Conservation (phyloP, 495 filamentous ascomycete species). For the Aspergillus sparsus region DNA sequence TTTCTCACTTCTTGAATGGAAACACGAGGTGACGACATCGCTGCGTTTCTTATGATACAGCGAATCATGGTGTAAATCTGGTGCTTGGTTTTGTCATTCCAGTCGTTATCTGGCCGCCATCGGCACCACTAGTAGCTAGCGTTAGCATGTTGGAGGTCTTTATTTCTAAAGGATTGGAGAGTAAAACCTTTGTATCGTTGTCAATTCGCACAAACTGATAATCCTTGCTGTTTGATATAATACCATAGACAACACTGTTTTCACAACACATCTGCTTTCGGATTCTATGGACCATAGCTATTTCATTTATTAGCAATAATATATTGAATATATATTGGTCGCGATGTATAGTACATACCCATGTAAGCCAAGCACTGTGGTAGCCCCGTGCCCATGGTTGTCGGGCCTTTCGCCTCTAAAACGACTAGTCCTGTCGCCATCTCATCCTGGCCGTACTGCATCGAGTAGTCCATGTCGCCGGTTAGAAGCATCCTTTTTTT, state of each 20-base stretch:
- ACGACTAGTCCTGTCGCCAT: neutral
- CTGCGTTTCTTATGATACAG: neutral
- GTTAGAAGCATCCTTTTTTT: neutral
- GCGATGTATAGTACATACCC: neutral
- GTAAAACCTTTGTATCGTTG: slow-evolving; percentile 1
- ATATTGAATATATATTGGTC: neutral
- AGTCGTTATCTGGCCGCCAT: neutral
- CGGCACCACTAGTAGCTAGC: neutral
- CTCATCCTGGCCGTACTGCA: neutral
- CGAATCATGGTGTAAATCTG: neutral
- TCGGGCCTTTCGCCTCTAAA: neutral
- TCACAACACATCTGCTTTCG: neutral
- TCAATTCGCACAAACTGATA: neutral
- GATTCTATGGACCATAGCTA: slow-evolving; percentile 1
- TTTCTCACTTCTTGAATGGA: neutral
- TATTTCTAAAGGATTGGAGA: no score
- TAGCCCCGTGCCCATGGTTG: neutral
- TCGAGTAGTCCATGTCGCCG: neutral
- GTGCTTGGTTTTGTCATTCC: neutral
- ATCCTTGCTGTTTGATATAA: neutral
- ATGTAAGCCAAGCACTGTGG: slow-evolving; percentile 1
- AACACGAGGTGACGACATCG: neutral
- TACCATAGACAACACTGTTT: neutral
- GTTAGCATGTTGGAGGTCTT: neutral
- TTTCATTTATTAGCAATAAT: neutral